Evolutionary conservation across 2,329 filamentous ascomycete species (phyloP).

Genomic region (Cercospora sojina): DNA sequence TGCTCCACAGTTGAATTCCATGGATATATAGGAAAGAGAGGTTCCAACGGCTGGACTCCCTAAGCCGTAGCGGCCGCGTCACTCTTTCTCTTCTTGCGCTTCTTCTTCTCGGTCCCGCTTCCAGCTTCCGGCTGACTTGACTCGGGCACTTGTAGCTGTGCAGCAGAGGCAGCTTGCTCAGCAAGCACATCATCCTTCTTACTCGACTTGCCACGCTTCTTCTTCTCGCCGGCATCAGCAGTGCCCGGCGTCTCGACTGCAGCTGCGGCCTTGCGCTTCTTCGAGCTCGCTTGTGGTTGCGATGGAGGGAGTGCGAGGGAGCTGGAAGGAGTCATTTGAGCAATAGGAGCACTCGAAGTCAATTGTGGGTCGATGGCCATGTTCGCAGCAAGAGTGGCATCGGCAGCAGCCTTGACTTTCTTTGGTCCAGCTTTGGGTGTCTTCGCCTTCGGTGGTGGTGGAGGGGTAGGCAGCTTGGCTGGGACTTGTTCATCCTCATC

Average conservation of each 20-base stretch:
- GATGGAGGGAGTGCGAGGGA: conserved; percentile 22
- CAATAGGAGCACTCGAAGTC: background rate
- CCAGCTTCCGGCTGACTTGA: conserved; percentile 21
- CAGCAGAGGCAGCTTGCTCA: conserved; percentile 10
- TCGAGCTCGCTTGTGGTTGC: conserved; percentile 20
- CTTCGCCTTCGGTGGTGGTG: conserved; percentile 32
- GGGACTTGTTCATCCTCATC: conserved; percentile 30
- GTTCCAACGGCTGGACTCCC: background rate
- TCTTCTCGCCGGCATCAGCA: conserved; percentile 32
- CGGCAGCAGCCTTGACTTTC: conserved; percentile 31
- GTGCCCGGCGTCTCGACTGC: conserved; percentile 24
- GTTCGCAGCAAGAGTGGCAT: conserved; percentile 29
- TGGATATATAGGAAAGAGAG: background rate
- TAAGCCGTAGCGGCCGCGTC: conserved; percentile 23
- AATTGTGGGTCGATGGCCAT: conserved; percentile 9
- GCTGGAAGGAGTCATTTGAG: conserved; percentile 19
- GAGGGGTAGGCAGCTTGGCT: conserved; percentile 37
- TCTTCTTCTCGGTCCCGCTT: conserved; percentile 30
- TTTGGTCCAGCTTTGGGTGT: conserved; percentile 39
- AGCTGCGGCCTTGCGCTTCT: conserved; percentile 35
- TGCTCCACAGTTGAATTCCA: background rate
- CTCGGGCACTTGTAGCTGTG: conserved; percentile 17
- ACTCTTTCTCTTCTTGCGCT: conserved; percentile 38
- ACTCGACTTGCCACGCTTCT: conserved; percentile 32
- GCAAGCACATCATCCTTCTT: conserved; percentile 31